phyloP scores from a whole-genome alignment of 345 rosid species.

The Rhizophora apiculata region DNA sequence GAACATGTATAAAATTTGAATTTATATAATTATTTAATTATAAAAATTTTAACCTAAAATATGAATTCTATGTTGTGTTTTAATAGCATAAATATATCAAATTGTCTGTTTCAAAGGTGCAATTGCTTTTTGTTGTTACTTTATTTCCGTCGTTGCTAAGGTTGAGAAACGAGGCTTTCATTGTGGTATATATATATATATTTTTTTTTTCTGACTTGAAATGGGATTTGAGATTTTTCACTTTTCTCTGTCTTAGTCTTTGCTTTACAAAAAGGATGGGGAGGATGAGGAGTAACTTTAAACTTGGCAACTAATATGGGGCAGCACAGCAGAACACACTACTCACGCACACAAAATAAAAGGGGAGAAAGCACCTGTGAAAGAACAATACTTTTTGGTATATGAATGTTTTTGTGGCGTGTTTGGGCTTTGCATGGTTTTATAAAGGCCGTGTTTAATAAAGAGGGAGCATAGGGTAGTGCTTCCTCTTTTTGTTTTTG shows the following conservation, averaged over 20 bases:
- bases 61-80: too few relatives aligned
- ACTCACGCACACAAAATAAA: background rate
- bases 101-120: background rate
- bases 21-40: too few relatives aligned
- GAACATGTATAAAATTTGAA: too few relatives aligned
- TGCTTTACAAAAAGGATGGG: background rate
- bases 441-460: background rate
- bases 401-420: background rate
- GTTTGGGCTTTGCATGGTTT: background rate
- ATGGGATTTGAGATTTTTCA: background rate
- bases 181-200: too few relatives aligned
- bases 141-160: slow-evolving; percentile 32
- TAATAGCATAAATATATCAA: slow-evolving; percentile 1
- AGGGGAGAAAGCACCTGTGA: background rate
- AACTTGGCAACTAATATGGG: background rate
- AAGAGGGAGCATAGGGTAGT: background rate
- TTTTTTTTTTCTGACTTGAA: slow-evolving; percentile 25
- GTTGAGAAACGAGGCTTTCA: background rate
- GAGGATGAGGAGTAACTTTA: background rate
- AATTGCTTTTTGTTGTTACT: slow-evolving; percentile 10
- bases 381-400: too few relatives aligned
- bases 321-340: background rate
- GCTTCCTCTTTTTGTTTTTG: background rate
- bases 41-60: too few relatives aligned
- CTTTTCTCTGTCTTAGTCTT: background rate